Conservation (phyloP, 164 flowering plant genomes). For the Umbellularia californica region DNA sequence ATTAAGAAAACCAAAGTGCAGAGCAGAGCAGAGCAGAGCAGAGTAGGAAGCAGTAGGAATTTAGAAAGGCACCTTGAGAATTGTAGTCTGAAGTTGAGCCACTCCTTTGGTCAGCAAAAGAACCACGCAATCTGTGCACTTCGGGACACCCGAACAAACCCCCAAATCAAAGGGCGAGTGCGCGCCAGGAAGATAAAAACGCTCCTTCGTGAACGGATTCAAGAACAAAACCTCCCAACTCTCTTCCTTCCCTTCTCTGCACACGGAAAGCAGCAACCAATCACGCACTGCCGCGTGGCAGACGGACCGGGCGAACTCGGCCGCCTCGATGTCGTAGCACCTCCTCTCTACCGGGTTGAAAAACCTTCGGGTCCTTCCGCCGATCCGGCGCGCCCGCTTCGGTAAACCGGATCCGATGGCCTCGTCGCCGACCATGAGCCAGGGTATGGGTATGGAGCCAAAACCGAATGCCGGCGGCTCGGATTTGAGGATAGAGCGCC, state of each 20-base stretch:
- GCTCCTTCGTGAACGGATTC: neutral
- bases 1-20: too few relatives aligned
- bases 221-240: neutral
- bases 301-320: neutral
- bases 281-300: neutral
- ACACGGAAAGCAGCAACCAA: conserved; percentile 1
- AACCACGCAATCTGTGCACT: neutral
- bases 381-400: neutral
- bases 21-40: too few relatives aligned
- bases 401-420: neutral
- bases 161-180: neutral
- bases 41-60: too few relatives aligned
- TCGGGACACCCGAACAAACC: neutral
- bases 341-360: neutral
- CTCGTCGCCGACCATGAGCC: neutral
- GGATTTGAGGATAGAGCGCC: neutral
- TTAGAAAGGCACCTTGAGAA: neutral
- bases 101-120: neutral
- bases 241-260: neutral
- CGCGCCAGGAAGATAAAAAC: neutral
- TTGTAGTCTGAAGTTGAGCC: neutral
- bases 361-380: neutral
- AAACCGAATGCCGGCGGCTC: neutral
- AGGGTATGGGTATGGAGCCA: neutral
- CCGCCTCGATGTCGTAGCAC: neutral